A percentile compares a stretch with the other conserved stretches of the same genome.
phyloP scores from a whole-genome alignment of 805 yeast genomes.

The Deakozyma indianensis region DNA sequence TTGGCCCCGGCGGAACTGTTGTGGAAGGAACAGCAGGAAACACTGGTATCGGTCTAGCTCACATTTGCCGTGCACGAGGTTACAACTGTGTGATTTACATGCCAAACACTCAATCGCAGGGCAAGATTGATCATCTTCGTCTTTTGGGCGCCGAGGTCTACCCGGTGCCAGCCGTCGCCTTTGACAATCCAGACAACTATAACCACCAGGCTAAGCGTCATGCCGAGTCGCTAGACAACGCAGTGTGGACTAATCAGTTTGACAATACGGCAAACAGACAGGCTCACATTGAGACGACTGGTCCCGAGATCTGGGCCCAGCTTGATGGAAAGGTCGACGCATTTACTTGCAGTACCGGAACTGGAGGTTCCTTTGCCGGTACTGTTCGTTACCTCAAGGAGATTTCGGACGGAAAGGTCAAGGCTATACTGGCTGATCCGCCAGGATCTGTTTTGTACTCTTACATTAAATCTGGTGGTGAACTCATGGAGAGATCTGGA shows the following conservation, averaged over 20 bases:
- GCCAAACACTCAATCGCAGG: constrained; percentile 81
- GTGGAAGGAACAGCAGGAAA: constrained; percentile 94
- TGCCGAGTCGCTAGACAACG: constrained; percentile 61
- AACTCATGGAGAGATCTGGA: constrained; percentile 57
- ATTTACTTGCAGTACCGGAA: constrained; percentile 83
- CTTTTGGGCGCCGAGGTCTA: constrained; percentile 74
- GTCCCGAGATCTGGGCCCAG: constrained; percentile 87
- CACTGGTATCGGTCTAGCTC: constrained; percentile 88
- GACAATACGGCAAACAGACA: constrained; percentile 80
- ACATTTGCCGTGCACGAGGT: constrained; percentile 62
- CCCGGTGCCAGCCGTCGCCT: constrained; percentile 82
- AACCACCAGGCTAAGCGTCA: constrained; percentile 79
- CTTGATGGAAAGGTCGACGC: constrained; percentile 65
- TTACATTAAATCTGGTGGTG: constrained; percentile 57
- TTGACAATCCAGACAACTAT: constrained; percentile 67
- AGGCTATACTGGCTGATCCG: constrained; percentile 74
- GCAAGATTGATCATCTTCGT: constrained; percentile 60
- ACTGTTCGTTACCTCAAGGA: constrained; percentile 63
- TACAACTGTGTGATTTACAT: constrained; percentile 76
- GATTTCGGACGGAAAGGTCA: constrained; percentile 44
- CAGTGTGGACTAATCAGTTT: constrained; percentile 89
- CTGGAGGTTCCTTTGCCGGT: constrained; percentile 90
- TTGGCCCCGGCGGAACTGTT: constrained; percentile 68
- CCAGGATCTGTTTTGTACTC: constrained; percentile 83
- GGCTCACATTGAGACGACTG: constrained; percentile 81